phyloP scores from a whole-genome alignment of 2,329 filamentous ascomycete genomes.

The Fusarium sp. region DNA sequence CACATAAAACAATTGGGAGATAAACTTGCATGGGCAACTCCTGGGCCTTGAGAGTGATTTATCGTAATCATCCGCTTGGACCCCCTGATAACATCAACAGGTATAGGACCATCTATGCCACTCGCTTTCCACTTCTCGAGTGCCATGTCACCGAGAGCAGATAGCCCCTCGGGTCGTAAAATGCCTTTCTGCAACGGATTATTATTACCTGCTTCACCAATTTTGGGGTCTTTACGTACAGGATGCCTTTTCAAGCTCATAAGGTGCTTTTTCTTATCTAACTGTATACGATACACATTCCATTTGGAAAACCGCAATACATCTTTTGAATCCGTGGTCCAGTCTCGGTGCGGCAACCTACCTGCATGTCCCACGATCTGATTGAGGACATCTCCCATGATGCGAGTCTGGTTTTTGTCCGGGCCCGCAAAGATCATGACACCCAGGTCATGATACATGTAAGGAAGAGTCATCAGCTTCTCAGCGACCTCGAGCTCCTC shows the following conservation, averaged over 20 bases:
- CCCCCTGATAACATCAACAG: background rate
- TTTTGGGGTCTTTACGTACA: conserved; percentile 8
- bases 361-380: conserved; percentile 12
- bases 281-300: conserved; percentile 23
- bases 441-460: conserved; percentile 49
- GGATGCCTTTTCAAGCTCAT: background rate
- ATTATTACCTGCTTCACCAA: background rate
- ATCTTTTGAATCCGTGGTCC: background rate
- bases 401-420: conserved; percentile 25
- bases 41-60: background rate
- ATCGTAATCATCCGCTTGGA: background rate
- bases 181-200: background rate
- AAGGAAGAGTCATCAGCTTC: background rate
- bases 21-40: conserved; percentile 37
- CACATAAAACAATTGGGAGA: background rate
- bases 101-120: background rate
- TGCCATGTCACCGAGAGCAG: background rate
- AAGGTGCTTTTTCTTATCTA: conserved; percentile 19
- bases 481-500: background rate
- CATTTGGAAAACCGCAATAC: background rate
- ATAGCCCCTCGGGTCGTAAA: background rate
- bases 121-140: background rate
- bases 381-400: conserved; percentile 41
- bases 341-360: background rate
- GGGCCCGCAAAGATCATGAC: conserved; percentile 47